Evolutionary conservation across 805 yeast species (phyloP).

Genomic region (Candida stauntonica): DNA sequence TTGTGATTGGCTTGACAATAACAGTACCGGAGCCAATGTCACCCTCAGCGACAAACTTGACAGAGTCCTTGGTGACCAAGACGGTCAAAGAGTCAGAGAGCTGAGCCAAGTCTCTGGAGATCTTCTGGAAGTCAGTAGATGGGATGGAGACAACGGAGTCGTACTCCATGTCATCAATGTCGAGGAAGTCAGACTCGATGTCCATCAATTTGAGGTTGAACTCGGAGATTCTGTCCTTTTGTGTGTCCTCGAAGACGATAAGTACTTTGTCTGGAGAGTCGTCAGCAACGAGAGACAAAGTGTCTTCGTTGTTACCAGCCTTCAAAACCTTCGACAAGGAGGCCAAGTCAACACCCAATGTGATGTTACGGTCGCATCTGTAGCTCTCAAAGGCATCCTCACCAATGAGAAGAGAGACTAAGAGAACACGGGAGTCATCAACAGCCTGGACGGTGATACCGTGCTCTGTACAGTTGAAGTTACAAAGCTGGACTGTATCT

Average conservation of each 20-base stretch:
- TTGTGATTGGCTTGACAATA: slow-evolving; percentile 76
- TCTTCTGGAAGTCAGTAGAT: slow-evolving; percentile 80
- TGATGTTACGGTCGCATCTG: slow-evolving; percentile 92
- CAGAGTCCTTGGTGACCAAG: slow-evolving; percentile 85
- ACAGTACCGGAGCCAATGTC: slow-evolving; percentile 87
- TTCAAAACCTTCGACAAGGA: slow-evolving; percentile 84
- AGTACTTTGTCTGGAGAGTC: slow-evolving; percentile 77
- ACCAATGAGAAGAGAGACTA: slow-evolving; percentile 84
- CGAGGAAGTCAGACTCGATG: slow-evolving; percentile 89
- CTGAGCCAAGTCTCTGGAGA: slow-evolving; percentile 81
- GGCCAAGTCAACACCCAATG: slow-evolving; percentile 86
- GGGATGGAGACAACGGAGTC: slow-evolving; percentile 87
- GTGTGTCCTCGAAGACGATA: slow-evolving; percentile 85
- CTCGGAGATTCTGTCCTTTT: slow-evolving; percentile 88
- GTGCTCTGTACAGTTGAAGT: slow-evolving; percentile 92
- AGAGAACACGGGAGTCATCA: slow-evolving; percentile 92
- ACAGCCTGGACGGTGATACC: slow-evolving; percentile 97
- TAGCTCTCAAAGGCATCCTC: slow-evolving; percentile 84
- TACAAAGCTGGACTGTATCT: slow-evolving; percentile 92
- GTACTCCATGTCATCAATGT: slow-evolving; percentile 90
- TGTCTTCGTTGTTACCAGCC: slow-evolving; percentile 88
- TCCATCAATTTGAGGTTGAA: slow-evolving; percentile 91
- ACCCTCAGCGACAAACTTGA: slow-evolving; percentile 86
- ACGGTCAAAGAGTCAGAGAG: slow-evolving; percentile 85
- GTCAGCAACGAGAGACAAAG: slow-evolving; percentile 84